Evolutionary conservation across 2,329 filamentous ascomycete genomes (phyloP).

Genomic region (Myriangium duriaei): DNA sequence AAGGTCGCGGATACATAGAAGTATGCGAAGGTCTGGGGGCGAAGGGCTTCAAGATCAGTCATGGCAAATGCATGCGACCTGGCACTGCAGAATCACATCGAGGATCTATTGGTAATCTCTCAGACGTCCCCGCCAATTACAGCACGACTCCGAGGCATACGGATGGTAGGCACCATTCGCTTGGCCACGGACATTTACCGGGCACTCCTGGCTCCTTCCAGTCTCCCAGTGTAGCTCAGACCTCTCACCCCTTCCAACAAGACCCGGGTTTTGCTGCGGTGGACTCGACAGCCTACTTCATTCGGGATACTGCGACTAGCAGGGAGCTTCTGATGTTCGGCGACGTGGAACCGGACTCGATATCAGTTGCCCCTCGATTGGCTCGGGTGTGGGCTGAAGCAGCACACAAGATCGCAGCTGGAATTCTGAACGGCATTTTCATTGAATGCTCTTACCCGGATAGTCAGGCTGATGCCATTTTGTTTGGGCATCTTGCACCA

Average conservation of each 20-base stretch:
- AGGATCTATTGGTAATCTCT: slow-evolving; percentile 29
- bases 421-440: slow-evolving; percentile 67
- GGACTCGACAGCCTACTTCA: slow-evolving; percentile 88
- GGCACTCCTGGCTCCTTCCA: slow-evolving; percentile 19
- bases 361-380: slow-evolving; percentile 73
- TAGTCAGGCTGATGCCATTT: slow-evolving; percentile 57
- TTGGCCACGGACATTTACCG: slow-evolving; percentile 15
- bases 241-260: slow-evolving; percentile 9
- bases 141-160: slow-evolving; percentile 17
- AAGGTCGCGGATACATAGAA: slow-evolving; percentile 72
- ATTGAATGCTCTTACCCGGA: slow-evolving; percentile 95
- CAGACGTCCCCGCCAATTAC: slow-evolving; percentile 21
- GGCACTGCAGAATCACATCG: slow-evolving; percentile 26
- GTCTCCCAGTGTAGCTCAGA: slow-evolving; percentile 2
- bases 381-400: slow-evolving; percentile 76
- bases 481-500: slow-evolving; percentile 85
- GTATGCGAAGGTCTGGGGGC: slow-evolving; percentile 81
- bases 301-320: slow-evolving; percentile 48
- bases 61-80: slow-evolving; percentile 74
- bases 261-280: slow-evolving; percentile 47
- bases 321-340: slow-evolving; percentile 86
- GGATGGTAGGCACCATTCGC: background rate
- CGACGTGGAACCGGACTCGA: slow-evolving; percentile 82
- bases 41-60: slow-evolving; percentile 75
- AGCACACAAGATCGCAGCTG: slow-evolving; percentile 66